phyloP scores from a whole-genome alignment of 2,329 filamentous ascomycete species.

The Sporothrix euskadiensis region DNA sequence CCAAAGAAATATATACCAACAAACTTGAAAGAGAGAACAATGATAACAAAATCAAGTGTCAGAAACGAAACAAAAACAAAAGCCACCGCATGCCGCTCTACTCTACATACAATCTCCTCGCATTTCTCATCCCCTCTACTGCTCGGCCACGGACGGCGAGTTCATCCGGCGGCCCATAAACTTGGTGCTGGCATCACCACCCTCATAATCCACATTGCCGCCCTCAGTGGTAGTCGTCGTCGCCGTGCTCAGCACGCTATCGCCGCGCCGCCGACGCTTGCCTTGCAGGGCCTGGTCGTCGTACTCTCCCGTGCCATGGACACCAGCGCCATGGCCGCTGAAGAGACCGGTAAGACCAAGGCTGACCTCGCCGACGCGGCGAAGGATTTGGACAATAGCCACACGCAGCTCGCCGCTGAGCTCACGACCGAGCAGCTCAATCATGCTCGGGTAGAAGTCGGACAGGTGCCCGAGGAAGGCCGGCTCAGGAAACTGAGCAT shows the following conservation, averaged over 20 bases:
- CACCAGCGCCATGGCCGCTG: neutral
- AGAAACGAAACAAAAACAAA: neutral
- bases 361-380: constrained; percentile 77
- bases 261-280: constrained; percentile 26
- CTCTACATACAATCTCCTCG: neutral
- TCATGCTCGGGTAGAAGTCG: constrained; percentile 81
- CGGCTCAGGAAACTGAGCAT: constrained; percentile 74
- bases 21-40: neutral
- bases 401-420: constrained; percentile 75
- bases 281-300: neutral
- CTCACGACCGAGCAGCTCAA: constrained; percentile 81
- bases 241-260: constrained; percentile 32
- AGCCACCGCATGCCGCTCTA: neutral
- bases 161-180: constrained; percentile 34
- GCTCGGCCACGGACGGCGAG: constrained; percentile 21
- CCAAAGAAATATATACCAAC: constrained; percentile 14
- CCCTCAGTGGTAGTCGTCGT: constrained; percentile 26
- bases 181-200: constrained; percentile 35
- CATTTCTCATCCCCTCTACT: constrained; percentile 2
- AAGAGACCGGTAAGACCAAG: constrained; percentile 57
- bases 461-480: constrained; percentile 79
- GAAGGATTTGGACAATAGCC: constrained; percentile 74
- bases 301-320: constrained; percentile 24
- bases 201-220: constrained; percentile 33
- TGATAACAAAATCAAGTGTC: neutral